Conservation (phyloP, 2,329 filamentous ascomycete species). For the Juglanconis oblonga region DNA sequence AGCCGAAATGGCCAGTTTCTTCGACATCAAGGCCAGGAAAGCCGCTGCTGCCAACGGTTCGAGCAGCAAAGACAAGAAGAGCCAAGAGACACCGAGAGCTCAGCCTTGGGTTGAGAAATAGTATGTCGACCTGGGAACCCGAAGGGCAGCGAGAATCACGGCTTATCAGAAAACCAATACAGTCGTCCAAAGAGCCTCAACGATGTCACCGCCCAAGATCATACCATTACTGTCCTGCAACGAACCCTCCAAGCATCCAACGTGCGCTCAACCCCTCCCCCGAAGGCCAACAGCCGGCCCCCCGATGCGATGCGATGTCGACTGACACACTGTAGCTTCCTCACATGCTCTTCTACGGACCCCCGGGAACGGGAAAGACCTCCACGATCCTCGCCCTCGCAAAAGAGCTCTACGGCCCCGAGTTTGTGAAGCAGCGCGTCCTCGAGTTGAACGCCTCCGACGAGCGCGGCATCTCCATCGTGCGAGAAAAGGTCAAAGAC, state of each 20-base stretch:
- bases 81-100: slow-evolving; percentile 61
- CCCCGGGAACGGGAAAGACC: slow-evolving; percentile 96
- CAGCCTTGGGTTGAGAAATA: slow-evolving; percentile 99
- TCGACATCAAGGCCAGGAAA: slow-evolving; percentile 89
- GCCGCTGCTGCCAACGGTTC: slow-evolving; percentile 65
- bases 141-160: neutral
- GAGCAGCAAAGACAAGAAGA: slow-evolving; percentile 61
- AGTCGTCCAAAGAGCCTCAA: slow-evolving; percentile 91
- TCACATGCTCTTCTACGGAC: slow-evolving; percentile 99
- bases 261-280: slow-evolving; percentile 40
- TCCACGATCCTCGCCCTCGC: slow-evolving; percentile 95
- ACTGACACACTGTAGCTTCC: slow-evolving; percentile 61
- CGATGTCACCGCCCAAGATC: slow-evolving; percentile 96
- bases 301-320: neutral
- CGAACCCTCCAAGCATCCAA: slow-evolving; percentile 93
- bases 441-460: slow-evolving; percentile 99
- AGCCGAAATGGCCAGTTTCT: slow-evolving; percentile 79
- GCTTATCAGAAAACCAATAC: slow-evolving; percentile 20
- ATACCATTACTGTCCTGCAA: slow-evolving; percentile 89
- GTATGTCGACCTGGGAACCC: slow-evolving; percentile 45
- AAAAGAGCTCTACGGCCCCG: slow-evolving; percentile 95
- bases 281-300: neutral
- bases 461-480: slow-evolving; percentile 95
- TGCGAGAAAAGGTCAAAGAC: slow-evolving; percentile 96
- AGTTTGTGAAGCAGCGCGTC: slow-evolving; percentile 89